A percentile compares a stretch with the other conserved stretches of the same genome.
These are phyloP conservation scores for Erodium maritimum DNA, from an alignment of 345 rosid genomes.

Conservation along the genomic window DNA sequence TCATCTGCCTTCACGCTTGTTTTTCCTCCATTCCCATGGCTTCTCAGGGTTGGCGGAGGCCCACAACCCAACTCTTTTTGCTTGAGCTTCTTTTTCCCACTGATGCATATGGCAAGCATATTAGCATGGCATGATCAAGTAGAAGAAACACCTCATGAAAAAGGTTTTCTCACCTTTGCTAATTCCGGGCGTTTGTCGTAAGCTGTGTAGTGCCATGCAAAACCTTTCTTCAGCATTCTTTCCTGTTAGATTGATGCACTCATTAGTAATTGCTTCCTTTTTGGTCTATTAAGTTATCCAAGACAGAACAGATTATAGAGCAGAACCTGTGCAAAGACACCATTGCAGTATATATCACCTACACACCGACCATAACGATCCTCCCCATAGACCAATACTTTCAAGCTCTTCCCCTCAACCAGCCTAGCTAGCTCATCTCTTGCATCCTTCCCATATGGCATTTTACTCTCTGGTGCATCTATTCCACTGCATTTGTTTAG, in stretches of 20 bases:
- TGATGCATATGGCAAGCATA: slow-evolving; percentile 7
- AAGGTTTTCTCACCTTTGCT: slow-evolving; percentile 38
- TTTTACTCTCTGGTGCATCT: slow-evolving; percentile 71
- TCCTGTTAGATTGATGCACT: slow-evolving; percentile 28
- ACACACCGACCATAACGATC: slow-evolving; percentile 65
- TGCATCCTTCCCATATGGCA: slow-evolving; percentile 74
- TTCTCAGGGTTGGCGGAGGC: slow-evolving; percentile 58
- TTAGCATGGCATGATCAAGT: not conserved
- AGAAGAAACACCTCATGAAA: too few relatives aligned
- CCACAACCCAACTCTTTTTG: slow-evolving; percentile 64
- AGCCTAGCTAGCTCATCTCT: slow-evolving; percentile 46
- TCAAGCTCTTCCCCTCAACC: slow-evolving; percentile 55
- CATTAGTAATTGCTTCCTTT: not conserved
- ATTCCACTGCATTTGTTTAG: slow-evolving; percentile 47
- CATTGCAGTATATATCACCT: slow-evolving; percentile 68
- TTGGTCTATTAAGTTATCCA: too few relatives aligned
- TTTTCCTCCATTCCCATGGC: slow-evolving; percentile 86
- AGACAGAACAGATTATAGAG: too few relatives aligned
- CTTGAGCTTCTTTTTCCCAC: slow-evolving; percentile 82
- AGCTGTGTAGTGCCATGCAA: slow-evolving; percentile 68
- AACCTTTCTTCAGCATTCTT: slow-evolving; percentile 67
- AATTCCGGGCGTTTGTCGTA: slow-evolving; percentile 49
- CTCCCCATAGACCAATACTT: slow-evolving; percentile 43
- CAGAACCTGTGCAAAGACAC: slow-evolving; percentile 46
- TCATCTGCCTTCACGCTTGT: slow-evolving; percentile 36